These are phyloP conservation scores for Neltuma alba DNA, from an alignment of 306 rosid genomes.

Conservation along the genomic window DNA sequence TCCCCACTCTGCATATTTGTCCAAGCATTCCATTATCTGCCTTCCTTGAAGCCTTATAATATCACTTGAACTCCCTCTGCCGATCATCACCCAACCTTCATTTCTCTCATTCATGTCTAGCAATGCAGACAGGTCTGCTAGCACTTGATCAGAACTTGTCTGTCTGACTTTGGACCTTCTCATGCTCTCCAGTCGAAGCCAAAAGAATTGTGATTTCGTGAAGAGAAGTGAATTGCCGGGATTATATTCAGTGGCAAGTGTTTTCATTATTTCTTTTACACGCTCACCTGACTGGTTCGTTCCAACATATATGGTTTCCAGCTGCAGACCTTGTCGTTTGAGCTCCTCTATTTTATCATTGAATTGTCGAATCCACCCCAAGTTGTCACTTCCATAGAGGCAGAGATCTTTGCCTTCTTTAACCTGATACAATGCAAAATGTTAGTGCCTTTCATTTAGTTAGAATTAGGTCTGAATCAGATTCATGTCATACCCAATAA, in stretches of 20 bases:
- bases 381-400: constrained; percentile 59
- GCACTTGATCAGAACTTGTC: constrained; percentile 36
- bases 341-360: constrained; percentile 42
- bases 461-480: constrained; percentile 21
- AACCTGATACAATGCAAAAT: constrained; percentile 47
- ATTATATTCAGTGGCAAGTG: constrained; percentile 7
- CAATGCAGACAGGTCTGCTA: constrained; percentile 50
- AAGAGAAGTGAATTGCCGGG: constrained; percentile 37
- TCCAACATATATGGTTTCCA: constrained; percentile 64
- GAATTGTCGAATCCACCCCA: constrained; percentile 59
- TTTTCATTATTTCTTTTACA: constrained; percentile 30
- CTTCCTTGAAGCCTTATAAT: constrained; percentile 48
- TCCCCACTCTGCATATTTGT: constrained; percentile 33
- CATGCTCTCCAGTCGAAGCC: constrained; percentile 67
- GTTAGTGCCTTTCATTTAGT: constrained; percentile 21
- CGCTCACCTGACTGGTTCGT: constrained; percentile 32
- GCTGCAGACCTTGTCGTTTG: constrained; percentile 41
- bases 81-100: constrained; percentile 60
- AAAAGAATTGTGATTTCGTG: constrained; percentile 45
- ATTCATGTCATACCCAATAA: constrained; percentile 59
- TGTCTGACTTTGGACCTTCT: constrained; percentile 51
- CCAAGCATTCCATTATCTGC: constrained; percentile 43
- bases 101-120: constrained; percentile 41
- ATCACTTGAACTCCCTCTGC: constrained; percentile 47
- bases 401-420: constrained; percentile 55